phyloP scores from a whole-genome alignment of 1,284 basidiomycete species.

The Paramarasmius palmivorus region DNA sequence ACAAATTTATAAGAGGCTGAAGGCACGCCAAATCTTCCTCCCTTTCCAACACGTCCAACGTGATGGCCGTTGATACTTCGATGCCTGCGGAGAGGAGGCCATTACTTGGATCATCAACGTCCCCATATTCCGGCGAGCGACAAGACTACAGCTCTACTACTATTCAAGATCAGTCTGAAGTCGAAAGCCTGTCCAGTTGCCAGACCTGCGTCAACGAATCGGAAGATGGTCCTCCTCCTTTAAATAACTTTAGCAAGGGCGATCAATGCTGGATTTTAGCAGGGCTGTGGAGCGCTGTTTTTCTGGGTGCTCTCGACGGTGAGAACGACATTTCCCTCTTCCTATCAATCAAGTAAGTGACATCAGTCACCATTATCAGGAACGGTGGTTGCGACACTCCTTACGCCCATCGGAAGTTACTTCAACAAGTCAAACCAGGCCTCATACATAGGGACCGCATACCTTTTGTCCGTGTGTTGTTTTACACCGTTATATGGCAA shows the following conservation, averaged over 20 bases:
- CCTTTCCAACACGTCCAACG: not conserved
- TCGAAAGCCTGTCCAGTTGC: slow-evolving; percentile 28
- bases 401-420: slow-evolving; percentile 78
- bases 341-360: slow-evolving; percentile 11
- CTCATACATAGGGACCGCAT: slow-evolving; percentile 86
- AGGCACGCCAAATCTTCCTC: not conserved
- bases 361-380: slow-evolving; percentile 38
- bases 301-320: slow-evolving; percentile 83
- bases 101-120: slow-evolving; percentile 31
- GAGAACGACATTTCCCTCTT: slow-evolving; percentile 20
- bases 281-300: slow-evolving; percentile 77
- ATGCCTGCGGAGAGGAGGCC: slow-evolving; percentile 39
- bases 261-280: slow-evolving; percentile 71
- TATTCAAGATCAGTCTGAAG: slow-evolving; percentile 40
- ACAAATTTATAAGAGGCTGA: not conserved
- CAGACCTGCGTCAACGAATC: slow-evolving; percentile 24
- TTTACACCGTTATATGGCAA: slow-evolving; percentile 87
- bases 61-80: slow-evolving; percentile 42
- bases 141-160: slow-evolving; percentile 47
- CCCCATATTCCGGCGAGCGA: slow-evolving; percentile 25
- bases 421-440: slow-evolving; percentile 79
- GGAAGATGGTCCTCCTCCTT: slow-evolving; percentile 24
- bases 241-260: slow-evolving; percentile 47
- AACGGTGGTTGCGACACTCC: slow-evolving; percentile 76
- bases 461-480: slow-evolving; percentile 86